Base-by-base conservation (phyloP, 2,329 filamentous ascomycete species). In the Capronia epimyces region DNA sequence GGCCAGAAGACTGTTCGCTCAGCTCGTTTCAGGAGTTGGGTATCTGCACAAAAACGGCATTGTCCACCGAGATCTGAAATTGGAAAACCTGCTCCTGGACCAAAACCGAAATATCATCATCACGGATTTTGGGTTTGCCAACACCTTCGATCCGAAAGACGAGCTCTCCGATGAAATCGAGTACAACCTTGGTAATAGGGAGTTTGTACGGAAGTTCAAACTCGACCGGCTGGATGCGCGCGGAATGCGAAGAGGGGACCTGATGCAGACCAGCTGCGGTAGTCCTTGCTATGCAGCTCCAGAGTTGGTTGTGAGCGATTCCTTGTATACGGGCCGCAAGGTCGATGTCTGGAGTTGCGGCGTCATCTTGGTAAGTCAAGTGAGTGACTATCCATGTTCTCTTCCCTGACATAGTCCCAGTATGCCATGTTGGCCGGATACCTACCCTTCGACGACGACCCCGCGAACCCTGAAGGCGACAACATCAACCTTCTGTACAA, bases 301-400 rank as follows among this genome's bases (percentile, higher is more conserved):
- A 3, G 93, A 98, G 72, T 77, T 98, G 47, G 93, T 98, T 12
- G 93, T 98, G 55, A 97, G 89, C 67, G 93, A 98, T 69, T 95
- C 90, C 13, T 74, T 98, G 6, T 98, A 98, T 71, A 98, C 93
- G 1, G 93, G 93, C 41, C 83, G 91, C 46, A 98, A 98, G 70
- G 93, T 98, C 21, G 93, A 98, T 66, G 93, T 98, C 29, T 98
- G 93, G 93, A 97, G 93, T 69, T 98, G 93, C 67, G 93, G 93
- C 71, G 93, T 98, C 32, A 98, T 98, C 65, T 69, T 98, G 78
- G 91, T 96, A 78, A 71, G 88, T 76, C 24, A 25, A 52, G 34
- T 18, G n/a, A 40, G 20, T 31, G 20, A 25, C 40, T 31, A 12
- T 12, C n/a, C 8, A 27, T 10, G 16, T 36, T 27, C n/a, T 10